phyloP scores from a whole-genome alignment of 2,329 filamentous ascomycete species.

The Eutypa lata region DNA sequence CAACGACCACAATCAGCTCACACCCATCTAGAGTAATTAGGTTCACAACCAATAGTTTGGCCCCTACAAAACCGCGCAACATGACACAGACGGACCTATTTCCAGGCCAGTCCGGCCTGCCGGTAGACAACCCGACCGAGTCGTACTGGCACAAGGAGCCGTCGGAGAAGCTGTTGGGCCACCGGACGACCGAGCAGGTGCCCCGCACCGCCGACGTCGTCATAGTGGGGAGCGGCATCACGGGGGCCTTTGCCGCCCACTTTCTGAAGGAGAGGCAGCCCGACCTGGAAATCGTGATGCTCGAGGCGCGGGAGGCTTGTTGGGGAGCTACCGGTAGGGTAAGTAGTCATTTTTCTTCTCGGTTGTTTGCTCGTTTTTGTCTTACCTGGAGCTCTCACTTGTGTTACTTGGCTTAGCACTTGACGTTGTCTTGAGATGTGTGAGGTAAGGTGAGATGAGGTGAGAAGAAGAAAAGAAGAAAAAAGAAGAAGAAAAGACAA shows the following conservation, averaged over 20 bases:
- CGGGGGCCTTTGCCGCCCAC: conserved; percentile 68
- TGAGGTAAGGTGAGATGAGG: too few species aligned
- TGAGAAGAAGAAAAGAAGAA: too few species aligned
- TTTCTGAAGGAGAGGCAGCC: conserved; percentile 49
- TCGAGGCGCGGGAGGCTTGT: conserved; percentile 77
- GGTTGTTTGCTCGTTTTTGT: neutral
- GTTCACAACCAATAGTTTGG: too few species aligned
- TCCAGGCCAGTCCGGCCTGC: conserved; percentile 49
- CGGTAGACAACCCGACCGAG: conserved; percentile 55
- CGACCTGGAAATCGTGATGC: conserved; percentile 60
- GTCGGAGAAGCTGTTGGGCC: conserved; percentile 60
- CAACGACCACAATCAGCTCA: too few species aligned
- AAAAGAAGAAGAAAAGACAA: too few species aligned
- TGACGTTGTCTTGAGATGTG: too few species aligned
- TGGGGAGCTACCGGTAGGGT: conserved; percentile 82
- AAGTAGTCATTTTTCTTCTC: conserved; percentile 29
- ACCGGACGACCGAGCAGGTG: conserved; percentile 62
- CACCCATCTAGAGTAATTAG: too few species aligned
- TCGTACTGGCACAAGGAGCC: conserved; percentile 76
- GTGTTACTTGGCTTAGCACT: too few species aligned
- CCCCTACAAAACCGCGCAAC: too few species aligned
- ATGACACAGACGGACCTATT: conserved; percentile 17
- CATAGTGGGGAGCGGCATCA: conserved; percentile 73
- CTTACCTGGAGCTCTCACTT: too few species aligned
- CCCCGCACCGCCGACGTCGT: conserved; percentile 65